Conservation (phyloP, 2,329 filamentous ascomycete genomes). For the Mycocentrospora acerina region DNA sequence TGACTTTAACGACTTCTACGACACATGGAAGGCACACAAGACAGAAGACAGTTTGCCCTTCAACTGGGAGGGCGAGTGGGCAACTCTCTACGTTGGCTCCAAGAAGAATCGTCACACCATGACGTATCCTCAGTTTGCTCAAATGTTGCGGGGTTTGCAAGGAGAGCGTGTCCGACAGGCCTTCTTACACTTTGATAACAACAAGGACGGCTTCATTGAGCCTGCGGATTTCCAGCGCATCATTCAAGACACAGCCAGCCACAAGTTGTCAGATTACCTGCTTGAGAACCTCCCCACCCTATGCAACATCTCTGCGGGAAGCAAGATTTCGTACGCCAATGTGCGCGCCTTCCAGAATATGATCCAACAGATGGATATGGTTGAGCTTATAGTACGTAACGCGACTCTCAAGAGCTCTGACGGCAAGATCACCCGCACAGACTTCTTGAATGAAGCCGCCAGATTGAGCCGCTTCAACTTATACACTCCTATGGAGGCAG, state of each 20-base stretch:
- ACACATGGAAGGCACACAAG: slow-evolving; percentile 85
- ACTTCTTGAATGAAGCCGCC: slow-evolving; percentile 93
- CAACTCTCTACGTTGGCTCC: slow-evolving; percentile 86
- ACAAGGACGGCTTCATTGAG: slow-evolving; percentile 92
- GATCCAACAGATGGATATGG: slow-evolving; percentile 95
- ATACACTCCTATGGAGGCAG: slow-evolving; percentile 97
- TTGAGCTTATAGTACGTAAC: slow-evolving; percentile 88
- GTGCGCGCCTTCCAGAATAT: slow-evolving; percentile 98
- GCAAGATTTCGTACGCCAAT: slow-evolving; percentile 96
- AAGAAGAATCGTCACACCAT: slow-evolving; percentile 86
- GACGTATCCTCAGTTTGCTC: slow-evolving; percentile 94
- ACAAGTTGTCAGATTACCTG: slow-evolving; percentile 97
- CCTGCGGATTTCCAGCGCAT: slow-evolving; percentile 96
- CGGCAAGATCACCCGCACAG: slow-evolving; percentile 88
- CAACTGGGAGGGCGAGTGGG: slow-evolving; percentile 97
- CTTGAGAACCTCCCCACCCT: slow-evolving; percentile 87
- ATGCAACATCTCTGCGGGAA: slow-evolving; percentile 89
- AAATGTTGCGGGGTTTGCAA: slow-evolving; percentile 95
- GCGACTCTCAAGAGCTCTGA: slow-evolving; percentile 81
- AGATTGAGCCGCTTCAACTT: slow-evolving; percentile 89
- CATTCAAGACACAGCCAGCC: slow-evolving; percentile 85
- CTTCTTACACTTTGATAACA: slow-evolving; percentile 87
- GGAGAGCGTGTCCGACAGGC: slow-evolving; percentile 95
- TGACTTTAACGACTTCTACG: slow-evolving; percentile 85
- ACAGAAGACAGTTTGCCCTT: slow-evolving; percentile 84